phyloP scores from a whole-genome alignment of 139 green algal genomes.

The Volvox reticuliferus region DNA sequence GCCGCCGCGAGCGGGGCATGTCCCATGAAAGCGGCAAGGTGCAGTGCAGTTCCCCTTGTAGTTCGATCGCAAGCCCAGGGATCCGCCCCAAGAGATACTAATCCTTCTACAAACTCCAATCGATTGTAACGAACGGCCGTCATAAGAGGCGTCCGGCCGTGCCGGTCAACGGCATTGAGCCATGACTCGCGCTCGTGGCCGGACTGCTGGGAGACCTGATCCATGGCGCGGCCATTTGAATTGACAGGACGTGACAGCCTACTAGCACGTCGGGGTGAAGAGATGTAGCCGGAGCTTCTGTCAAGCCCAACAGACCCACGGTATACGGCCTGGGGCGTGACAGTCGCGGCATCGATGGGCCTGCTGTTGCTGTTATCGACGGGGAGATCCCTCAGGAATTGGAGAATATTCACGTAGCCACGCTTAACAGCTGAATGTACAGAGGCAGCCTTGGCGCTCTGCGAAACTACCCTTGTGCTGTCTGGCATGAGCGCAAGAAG shows the following conservation, averaged over 20 bases:
- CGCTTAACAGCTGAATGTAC: slow-evolving; percentile 22
- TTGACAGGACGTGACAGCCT: neutral
- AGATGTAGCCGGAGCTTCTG: neutral
- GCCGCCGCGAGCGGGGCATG: slow-evolving; percentile 10
- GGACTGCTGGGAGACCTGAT: neutral
- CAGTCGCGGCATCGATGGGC: neutral
- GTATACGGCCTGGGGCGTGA: neutral
- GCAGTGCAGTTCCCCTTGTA: slow-evolving; percentile 8
- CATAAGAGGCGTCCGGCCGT: slow-evolving; percentile 13
- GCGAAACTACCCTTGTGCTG: neutral
- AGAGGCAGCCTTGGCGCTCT: neutral
- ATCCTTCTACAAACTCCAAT: slow-evolving; percentile 17
- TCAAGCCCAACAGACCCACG: neutral
- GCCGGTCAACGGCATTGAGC: slow-evolving; percentile 6
- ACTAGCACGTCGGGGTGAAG: neutral
- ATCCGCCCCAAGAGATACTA: slow-evolving; percentile 23
- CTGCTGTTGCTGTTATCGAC: neutral
- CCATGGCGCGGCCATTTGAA: neutral
- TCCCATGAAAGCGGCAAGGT: slow-evolving; percentile 27
- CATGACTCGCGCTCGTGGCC: slow-evolving; percentile 3
- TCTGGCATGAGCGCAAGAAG: neutral
- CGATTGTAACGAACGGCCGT: slow-evolving; percentile 17
- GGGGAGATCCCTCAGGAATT: neutral
- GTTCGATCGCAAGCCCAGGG: neutral
- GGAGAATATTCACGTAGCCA: neutral